phyloP scores from a whole-genome alignment of 1,139 yeast species.

The Geotrichum bryndzae region DNA sequence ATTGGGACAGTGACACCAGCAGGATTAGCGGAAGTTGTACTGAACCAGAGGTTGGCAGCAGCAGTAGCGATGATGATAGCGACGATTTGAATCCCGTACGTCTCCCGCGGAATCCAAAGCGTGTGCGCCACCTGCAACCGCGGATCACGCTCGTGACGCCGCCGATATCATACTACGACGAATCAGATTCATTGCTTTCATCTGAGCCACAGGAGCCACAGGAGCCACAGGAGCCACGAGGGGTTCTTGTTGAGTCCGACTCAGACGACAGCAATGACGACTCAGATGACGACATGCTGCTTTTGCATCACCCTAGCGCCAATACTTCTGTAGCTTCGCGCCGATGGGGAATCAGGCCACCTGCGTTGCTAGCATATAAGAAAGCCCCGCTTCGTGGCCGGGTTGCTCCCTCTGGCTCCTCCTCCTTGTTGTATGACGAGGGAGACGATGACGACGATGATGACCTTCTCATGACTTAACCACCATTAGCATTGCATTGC shows the following conservation, averaged over 20 bases:
- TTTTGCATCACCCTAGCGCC: not conserved
- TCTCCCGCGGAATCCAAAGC: not conserved
- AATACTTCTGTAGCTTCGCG: not conserved
- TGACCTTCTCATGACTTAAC: not conserved
- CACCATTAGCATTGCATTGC: not conserved
- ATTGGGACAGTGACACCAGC: no score
- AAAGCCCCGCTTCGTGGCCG: not conserved
- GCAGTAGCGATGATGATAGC: not conserved
- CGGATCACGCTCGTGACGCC: not conserved
- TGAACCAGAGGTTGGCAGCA: no score
- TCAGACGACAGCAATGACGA: not conserved
- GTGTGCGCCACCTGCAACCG: not conserved
- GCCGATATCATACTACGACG: not conserved
- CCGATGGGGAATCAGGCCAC: not conserved
- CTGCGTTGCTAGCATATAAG: not conserved
- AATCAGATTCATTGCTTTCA: not conserved
- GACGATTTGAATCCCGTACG: not conserved
- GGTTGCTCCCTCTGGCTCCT: not conserved
- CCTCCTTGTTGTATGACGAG: not conserved
- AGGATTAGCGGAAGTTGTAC: no score
- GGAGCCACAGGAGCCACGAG: not conserved
- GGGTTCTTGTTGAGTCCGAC: not conserved
- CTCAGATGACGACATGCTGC: not conserved
- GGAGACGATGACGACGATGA: not conserved
- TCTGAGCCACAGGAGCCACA: not conserved